Base-by-base conservation (phyloP, 495 filamentous ascomycete species). In the Astrothelium subdiscretum region DNA sequence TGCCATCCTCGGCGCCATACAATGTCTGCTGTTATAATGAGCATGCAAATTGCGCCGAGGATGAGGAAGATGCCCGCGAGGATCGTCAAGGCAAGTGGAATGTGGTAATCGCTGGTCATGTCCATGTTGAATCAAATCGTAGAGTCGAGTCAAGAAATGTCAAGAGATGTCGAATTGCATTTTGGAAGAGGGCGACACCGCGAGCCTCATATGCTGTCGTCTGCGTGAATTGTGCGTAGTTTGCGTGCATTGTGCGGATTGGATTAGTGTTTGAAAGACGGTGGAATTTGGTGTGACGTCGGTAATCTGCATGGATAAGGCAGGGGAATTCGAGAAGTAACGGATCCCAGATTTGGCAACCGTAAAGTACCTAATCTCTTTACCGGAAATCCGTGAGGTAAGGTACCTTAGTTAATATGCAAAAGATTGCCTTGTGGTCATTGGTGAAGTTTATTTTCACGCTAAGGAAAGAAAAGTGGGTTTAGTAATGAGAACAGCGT, bases 1-100 rank as follows among this genome's bases (percentile, higher is more conserved):
- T 42, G 59, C 63, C 63, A 64, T 57, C 63, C 63, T 20, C 63
- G 32, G 13, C 63, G 58, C 26, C 27, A 48, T 10, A 64, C 15
- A n/a, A 64, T 64, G 31, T 64, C 63, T 26, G 27, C 43, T 43
- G 42, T 31, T 31, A 64, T 57, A 15, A 38, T 31, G 20, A 64
- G 58, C 31, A 48, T 43, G 26, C 26, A 38, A 13, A 61, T 29
- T 38, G 63, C 58, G 27, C 35, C 58, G 51, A 61, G n/a, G 27
- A 20, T 38, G 5, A 64, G 24, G 29, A 52, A 64, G 31, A 64
- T 32, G 42, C 58, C 35, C 6, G 31, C 24, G 15, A 64, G 24
- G 42, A 64, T 44, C 31, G 63, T 64, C n/a, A 64, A 35, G 10
- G 58, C 57, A 8, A 64, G 38, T n/a, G 63, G 58, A 26, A 29